phyloP scores from a whole-genome alignment of 140 eudicot genomes.

The Oenanthe javanica region DNA sequence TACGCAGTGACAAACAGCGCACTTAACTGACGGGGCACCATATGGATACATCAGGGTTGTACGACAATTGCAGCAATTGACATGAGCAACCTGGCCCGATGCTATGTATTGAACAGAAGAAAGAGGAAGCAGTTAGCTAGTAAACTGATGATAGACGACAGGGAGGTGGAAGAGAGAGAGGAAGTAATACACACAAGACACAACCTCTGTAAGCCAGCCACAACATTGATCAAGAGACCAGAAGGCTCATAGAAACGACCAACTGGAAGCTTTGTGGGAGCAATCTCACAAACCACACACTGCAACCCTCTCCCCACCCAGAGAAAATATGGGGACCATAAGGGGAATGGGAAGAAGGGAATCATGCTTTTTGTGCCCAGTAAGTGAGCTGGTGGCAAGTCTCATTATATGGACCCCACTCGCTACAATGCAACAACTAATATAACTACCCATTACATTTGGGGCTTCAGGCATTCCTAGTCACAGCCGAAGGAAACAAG shows the following conservation, averaged over 20 bases:
- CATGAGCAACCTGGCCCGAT: slow-evolving; percentile 69
- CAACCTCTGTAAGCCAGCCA: not conserved
- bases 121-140: not conserved
- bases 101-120: slow-evolving; percentile 17
- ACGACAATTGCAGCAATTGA: slow-evolving; percentile 80
- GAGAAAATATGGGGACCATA: not conserved
- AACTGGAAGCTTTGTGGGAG: no score
- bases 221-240: not conserved
- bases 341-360: not conserved
- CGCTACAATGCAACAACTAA: not conserved
- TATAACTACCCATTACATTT: not conserved
- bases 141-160: not conserved
- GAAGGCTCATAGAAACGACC: not conserved
- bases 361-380: not conserved
- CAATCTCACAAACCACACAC: no score
- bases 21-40: slow-evolving; percentile 95
- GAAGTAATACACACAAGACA: not conserved
- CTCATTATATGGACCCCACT: not conserved
- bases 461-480: not conserved
- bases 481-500: not conserved
- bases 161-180: not conserved
- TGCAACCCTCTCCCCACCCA: not conserved
- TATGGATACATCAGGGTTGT: slow-evolving; percentile 81
- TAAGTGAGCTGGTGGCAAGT: not conserved
- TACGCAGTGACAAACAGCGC: slow-evolving; percentile 80